Evolutionary conservation across 2,329 filamentous ascomycete genomes (phyloP), one percentile per base, ranked within the genome.

Genomic region (Aspergillus brasiliensis): DNA sequence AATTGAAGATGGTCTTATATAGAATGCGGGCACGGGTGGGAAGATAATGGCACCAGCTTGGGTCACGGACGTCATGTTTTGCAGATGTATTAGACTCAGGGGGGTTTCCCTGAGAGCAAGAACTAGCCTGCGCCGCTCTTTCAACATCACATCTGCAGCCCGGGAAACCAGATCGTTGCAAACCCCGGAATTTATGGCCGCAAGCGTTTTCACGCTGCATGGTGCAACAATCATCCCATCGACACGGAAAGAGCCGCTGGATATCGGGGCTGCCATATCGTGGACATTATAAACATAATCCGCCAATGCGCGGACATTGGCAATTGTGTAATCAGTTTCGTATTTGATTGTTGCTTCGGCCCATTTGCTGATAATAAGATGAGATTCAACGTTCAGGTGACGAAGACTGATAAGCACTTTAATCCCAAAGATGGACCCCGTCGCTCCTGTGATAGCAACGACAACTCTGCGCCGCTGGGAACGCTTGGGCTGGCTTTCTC

Each of bases 391-490:
- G 19, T 77, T 70, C 13, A 82, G 74, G 0, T 65, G 62, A 1
- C 77, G 76, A 0, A 83, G 75, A 3, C 72, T 68, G 5, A 73
- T 67, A 4, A 83, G 77, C 0, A 76, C 64, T 11, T 74, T 75
- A 56, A 83, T 79, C 1, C 74, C 81, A 5, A 78, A 70, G 2
- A 75, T 67, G 2, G 81, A 73, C 3, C 82, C 81, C 0, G 82
- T 83, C 0, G 82, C 81, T 2, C 81, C 82, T 1, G 82, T 83
- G 40, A 84, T 78, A 25, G 75, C 82, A 8, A 83, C 73, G 2
- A 83, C 73, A 51, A 83, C 81, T n/a, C 61, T 65, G 46, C 65
- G 67, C 7, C 42, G 44, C 5, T 25, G 23, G 23, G 2, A 21
- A 37, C 10, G 44, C 17, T n/a, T 28, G n/a, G 57, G 47, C 3